Evolutionary conservation across 176 grass and related monocot genomes (phyloP).

Genomic region (Bolboschoenus planiculmis): DNA sequence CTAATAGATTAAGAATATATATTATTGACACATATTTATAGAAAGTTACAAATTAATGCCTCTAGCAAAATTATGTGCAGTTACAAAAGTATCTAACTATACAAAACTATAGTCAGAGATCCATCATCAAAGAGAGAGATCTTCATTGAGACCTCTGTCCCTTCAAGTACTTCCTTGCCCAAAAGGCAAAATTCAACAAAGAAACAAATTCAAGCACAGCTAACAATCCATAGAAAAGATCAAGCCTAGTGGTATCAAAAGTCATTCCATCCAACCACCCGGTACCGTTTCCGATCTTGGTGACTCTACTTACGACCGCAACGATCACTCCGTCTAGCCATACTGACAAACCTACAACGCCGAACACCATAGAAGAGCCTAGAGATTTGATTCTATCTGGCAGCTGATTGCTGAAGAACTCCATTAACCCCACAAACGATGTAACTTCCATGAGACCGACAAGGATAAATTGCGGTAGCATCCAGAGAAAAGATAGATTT

Average conservation of each 20-base stretch:
- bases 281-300: conserved; percentile 10
- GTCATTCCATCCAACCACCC: conserved; percentile 64
- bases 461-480: conserved; percentile 39
- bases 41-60: background rate
- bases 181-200: conserved; percentile 65
- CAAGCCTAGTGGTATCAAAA: conserved; percentile 50
- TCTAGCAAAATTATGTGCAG: background rate
- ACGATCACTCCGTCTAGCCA: conserved; percentile 35
- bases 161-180: conserved; percentile 51
- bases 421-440: conserved; percentile 52
- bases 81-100: background rate
- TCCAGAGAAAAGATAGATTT: conserved; percentile 13
- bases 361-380: conserved; percentile 48
- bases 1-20: no score
- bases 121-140: background rate
- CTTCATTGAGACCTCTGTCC: background rate
- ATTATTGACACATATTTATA: background rate
- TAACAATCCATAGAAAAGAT: conserved; percentile 62
- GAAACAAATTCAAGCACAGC: conserved; percentile 29
- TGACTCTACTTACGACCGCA: conserved; percentile 37
- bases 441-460: conserved; percentile 56
- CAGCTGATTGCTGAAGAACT: conserved; percentile 62
- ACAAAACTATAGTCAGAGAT: background rate
- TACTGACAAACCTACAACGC: conserved; percentile 39
- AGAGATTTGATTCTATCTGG: conserved; percentile 55